Evolutionary conservation across 495 filamentous ascomycete genomes (phyloP).

Genomic region (Penicillium nucicola): DNA sequence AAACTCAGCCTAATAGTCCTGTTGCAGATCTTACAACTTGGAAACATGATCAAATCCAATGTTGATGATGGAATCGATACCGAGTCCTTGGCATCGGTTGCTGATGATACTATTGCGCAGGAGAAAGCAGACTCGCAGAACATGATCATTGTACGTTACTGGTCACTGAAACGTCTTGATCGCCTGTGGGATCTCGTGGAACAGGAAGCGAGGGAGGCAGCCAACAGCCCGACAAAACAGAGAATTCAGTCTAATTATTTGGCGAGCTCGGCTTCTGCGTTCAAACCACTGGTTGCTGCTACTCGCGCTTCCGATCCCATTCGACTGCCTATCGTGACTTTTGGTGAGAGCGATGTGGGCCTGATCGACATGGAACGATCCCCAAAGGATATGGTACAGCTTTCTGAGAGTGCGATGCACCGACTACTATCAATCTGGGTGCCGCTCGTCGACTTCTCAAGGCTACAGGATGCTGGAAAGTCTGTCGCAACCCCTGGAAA

Average conservation of each 20-base stretch:
- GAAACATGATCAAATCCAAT: conserved; percentile 17
- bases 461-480: conserved; percentile 5
- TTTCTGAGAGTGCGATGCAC: conserved; percentile 36
- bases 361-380: conserved; percentile 33
- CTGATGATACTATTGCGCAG: conserved; percentile 35
- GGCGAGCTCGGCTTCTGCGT: conserved; percentile 8
- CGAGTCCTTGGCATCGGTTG: neutral
- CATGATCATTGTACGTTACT: conserved; percentile 47
- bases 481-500: neutral
- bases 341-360: conserved; percentile 31
- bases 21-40: conserved; percentile 39
- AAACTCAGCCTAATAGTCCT: conserved; percentile 45
- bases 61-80: neutral
- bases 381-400: conserved; percentile 38
- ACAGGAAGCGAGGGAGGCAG: conserved; percentile 31
- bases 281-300: conserved; percentile 10
- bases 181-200: conserved; percentile 37
- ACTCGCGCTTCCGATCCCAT: conserved; percentile 20
- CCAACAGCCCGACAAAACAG: conserved; percentile 24
- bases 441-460: conserved; percentile 7
- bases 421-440: conserved; percentile 36
- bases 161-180: conserved; percentile 39
- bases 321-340: conserved; percentile 25
- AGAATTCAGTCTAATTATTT: conserved; percentile 22
- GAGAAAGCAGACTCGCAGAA: conserved; percentile 45